A percentile compares a stretch with the other conserved stretches of the same genome.
These are phyloP conservation scores for Nannochloropsis gaditana DNA, from an alignment of 108 stramenopile species.

Conservation along the genomic window DNA sequence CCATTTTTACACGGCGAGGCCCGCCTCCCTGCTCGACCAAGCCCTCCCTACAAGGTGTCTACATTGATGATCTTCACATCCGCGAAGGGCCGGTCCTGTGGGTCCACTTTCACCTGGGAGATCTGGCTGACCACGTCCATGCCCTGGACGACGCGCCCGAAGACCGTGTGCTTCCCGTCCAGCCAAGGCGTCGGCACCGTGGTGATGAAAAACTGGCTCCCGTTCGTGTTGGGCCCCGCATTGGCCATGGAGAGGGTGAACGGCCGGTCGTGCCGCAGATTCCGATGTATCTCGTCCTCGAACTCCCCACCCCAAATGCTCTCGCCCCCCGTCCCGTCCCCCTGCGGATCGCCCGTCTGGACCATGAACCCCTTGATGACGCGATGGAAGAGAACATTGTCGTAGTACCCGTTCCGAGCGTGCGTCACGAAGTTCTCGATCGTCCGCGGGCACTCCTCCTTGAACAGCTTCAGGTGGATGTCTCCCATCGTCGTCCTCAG, in stretches of 20 bases:
- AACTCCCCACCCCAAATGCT: constrained; percentile 98
- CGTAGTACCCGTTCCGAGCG: constrained; percentile 85
- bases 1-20: not conserved
- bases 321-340: constrained; percentile 99
- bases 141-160: constrained; percentile 87
- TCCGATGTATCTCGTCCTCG: constrained; percentile 91
- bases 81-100: constrained; percentile 82
- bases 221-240: constrained; percentile 63
- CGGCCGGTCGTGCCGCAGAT: constrained; percentile 80
- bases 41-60: constrained; percentile 27
- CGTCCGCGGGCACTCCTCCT: constrained; percentile 72
- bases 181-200: constrained; percentile 91
- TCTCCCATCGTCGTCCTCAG: constrained; percentile 94
- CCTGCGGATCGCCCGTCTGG: constrained; percentile 95
- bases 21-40: not conserved
- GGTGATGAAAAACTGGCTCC: constrained; percentile 89
- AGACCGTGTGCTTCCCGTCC: constrained; percentile 93
- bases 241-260: constrained; percentile 96
- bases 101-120: constrained; percentile 65
- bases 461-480: constrained; percentile 77
- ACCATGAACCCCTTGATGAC: constrained; percentile 81
- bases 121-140: constrained; percentile 79
- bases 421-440: constrained; percentile 92
- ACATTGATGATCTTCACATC: constrained; percentile 85
- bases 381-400: constrained; percentile 94